phyloP scores from a whole-genome alignment of 371 early-diverging fungal genomes.

The Capniomyces stellatus region DNA sequence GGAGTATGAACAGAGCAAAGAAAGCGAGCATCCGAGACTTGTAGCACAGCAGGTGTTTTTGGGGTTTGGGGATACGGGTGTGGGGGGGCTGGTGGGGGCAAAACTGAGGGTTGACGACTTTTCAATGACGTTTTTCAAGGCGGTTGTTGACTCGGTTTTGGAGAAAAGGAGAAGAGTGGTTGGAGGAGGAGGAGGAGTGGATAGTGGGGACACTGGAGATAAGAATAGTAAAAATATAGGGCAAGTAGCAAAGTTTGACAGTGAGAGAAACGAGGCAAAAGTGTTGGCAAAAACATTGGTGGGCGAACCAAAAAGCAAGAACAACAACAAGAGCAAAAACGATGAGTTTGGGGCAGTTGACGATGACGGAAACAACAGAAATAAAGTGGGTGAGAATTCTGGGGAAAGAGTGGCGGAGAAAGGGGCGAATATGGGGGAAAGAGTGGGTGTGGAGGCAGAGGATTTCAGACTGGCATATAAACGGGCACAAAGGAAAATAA shows the following conservation, averaged over 20 bases:
- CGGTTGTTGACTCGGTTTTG: not conserved
- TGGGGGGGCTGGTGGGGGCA: slow-evolving; percentile 11
- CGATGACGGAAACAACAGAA: not conserved
- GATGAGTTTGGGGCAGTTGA: too few species aligned
- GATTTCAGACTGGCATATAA: not conserved
- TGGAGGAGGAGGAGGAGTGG: not conserved
- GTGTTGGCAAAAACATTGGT: too few species aligned
- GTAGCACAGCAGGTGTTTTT: slow-evolving; percentile 16
- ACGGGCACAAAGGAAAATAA: not conserved
- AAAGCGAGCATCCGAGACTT: slow-evolving; percentile 14
- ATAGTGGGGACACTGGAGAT: not conserved
- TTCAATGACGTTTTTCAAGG: slow-evolving; percentile 6
- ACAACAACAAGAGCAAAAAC: not conserved
- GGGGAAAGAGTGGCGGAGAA: not conserved
- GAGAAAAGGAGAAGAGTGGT: not conserved
- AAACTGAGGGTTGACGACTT: slow-evolving; percentile 7
- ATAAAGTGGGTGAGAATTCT: not conserved
- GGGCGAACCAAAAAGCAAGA: not conserved
- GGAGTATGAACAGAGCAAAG: slow-evolving; percentile 10
- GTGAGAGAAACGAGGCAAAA: not conserved
- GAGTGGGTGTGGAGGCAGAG: not conserved
- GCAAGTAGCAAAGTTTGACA: not conserved
- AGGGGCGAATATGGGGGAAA: not conserved
- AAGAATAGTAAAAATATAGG: not conserved
- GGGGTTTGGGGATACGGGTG: slow-evolving; percentile 3